Base-by-base conservation (phyloP, 2,329 filamentous ascomycete genomes). In the Colletotrichum shisoi region DNA sequence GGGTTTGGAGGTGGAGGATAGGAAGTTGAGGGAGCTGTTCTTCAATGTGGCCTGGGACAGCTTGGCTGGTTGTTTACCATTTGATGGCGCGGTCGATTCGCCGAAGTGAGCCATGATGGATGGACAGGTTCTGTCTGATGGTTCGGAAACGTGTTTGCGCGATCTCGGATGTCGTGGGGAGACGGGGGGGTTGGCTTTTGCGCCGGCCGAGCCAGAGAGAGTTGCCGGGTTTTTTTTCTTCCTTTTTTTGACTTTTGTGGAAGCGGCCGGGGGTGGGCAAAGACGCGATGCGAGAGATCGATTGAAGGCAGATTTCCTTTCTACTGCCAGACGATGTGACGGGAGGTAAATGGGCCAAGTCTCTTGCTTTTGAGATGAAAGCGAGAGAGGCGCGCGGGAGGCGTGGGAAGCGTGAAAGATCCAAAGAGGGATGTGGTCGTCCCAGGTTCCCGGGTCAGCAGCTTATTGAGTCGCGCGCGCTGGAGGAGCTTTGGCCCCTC, bases 401-500 rank as follows among this genome's bases (percentile, higher is more conserved):
- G n/a, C 31, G 31, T 51, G 45, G 52, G 40, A 56, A 56, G 17
- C 40, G 37, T 11, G 21, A 49, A 45, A 42, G 40, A 9, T 34
- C 31, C 31, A 8, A 34, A 34, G 31, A 34, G 31, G 46, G 45
- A 24, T 13, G 54, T n/a, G 21, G 53, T 9, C 27, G 49, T 46
- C 17, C 27, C 40, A 15, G 31, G 9, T 19, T 37, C 42, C 52
- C 17, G 31, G 21, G 42, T 49, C 24, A 45, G 51, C 52, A 63
- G 57, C 62, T 62, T 66, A 31, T 21, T 52, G 49, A 37, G 58
- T 51, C 42, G 48, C 34, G 48, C 34, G 48, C 34, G 57, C 42
- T 24, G 57, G 34, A 62, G 63, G 49, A 66, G 58, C 63, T 66
- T 62, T 62, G 63, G 58, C 63, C 63, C n/a, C 31, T 52, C 17